Base-by-base conservation (phyloP, 768 basidiomycete species). In the Asterophora parasitica region DNA sequence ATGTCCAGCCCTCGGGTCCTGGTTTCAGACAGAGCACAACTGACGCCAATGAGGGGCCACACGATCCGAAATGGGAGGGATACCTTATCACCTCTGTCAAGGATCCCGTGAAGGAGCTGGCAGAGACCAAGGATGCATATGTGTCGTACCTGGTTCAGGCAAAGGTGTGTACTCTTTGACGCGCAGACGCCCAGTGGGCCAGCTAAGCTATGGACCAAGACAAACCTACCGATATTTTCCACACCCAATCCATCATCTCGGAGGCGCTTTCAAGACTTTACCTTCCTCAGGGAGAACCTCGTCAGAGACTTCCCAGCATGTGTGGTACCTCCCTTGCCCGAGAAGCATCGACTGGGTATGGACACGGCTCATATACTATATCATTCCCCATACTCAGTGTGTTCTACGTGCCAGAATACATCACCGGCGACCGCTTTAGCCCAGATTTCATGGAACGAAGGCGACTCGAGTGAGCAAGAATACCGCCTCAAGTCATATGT, bases 401-500 rank as follows among this genome's bases (percentile, higher is more conserved):
- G 31, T 19, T 28, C 37, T 34, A 19, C 34, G 30, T 17, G 20
- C 30, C 55, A 96, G 96, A 98, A 67, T 99, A 99, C 63, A 80
- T 99, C 47, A 97, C 95, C 20, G 96, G 96, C 10, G 96, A 98
- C 67, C 77, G 96, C 52, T 99, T 99, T 68, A 92, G 92, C 55
- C 84, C 88, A 7, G 96, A 98, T 60, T 99, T 99, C 58, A 89
- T 98, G 79, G 95, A 99, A 65, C 81, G 89, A 34, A 77, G 96
- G 54, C 77, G 94, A 58, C 66, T 82, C 53, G 92, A 95, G 92
- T 94, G 64, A 64, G 88, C 64, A 37, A 44, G 23, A 16, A 12
- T 33, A 45, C 27, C 31, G 42, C 49, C 31, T 52, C 48, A 15
- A 37, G 15, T 6, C 3, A 20, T 40, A 13, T 28, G 2, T 39